phyloP scores from a whole-genome alignment of 75 land plant species.

The Chamaecyparis obtusa region DNA sequence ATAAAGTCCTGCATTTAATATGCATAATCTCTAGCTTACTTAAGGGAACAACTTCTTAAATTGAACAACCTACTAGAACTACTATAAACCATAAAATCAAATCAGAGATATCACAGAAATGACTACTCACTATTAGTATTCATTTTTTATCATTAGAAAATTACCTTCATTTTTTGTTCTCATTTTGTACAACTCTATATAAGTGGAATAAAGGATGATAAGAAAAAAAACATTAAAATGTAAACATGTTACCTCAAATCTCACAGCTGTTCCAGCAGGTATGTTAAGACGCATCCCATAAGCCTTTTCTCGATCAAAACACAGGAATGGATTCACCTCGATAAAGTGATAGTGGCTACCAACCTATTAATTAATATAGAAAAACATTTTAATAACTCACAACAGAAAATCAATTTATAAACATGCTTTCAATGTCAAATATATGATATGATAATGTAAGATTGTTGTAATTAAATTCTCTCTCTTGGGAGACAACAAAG shows the following conservation, averaged over 20 bases:
- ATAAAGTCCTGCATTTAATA: neutral
- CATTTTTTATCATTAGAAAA: neutral
- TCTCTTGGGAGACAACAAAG: neutral
- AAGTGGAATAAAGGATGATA: neutral
- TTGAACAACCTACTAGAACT: neutral
- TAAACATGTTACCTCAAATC: slow-evolving; percentile 76
- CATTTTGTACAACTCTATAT: neutral
- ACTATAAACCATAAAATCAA: neutral
- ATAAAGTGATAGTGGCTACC: slow-evolving; percentile 99
- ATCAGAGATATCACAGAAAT: neutral
- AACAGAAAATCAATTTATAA: neutral
- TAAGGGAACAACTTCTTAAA: neutral
- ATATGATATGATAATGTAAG: neutral
- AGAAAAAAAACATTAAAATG: neutral
- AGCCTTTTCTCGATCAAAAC: slow-evolving; percentile 83
- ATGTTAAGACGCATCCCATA: slow-evolving; percentile 97
- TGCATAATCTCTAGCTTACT: neutral
- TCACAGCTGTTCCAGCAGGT: slow-evolving; percentile 87
- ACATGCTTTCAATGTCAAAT: neutral
- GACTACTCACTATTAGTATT: neutral
- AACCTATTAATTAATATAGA: slow-evolving; percentile 49
- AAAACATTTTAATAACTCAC: neutral
- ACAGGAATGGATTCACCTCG: slow-evolving; percentile 82
- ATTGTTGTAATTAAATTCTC: neutral
- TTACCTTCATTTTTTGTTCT: neutral